Evolutionary conservation across 306 rosid genomes (phyloP), one percentile per base, ranked within the genome.

Genomic region (Trifolium subterraneum): DNA sequence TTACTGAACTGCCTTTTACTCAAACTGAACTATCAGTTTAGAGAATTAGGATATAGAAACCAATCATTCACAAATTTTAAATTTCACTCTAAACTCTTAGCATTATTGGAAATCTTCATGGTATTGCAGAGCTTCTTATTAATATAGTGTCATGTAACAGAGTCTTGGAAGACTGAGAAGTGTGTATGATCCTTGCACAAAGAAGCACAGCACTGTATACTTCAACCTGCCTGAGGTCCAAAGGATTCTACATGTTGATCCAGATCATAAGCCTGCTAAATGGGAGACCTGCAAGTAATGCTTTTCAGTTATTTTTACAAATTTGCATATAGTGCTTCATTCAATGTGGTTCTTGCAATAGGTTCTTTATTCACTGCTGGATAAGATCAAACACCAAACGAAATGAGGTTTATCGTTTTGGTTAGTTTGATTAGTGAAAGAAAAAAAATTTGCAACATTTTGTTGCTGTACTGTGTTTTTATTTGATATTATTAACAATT

Each of bases 121-220:
- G 20, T 15, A 47, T n/a, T 3, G 10, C 52, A 15, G 54, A 47
- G 54, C 7, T 15, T 47, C 54, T 66, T 80, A 67, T 42, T 75
- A 69, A 79, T 76, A 47, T 59, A 12, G 20, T 79, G 68, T 74
- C 56, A 36, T 82, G 62, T 71, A 36, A 29, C 80, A 91, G 97
- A 80, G 23, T 84, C 59, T 83, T 48, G 90, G 93, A 51, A 88
- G 64, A 61, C 70, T 89, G 54, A 65, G 71, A 71, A 61, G 75
- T 67, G 80, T 5, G n/a, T 93, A 91, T 78, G 98, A 93, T 89
- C 98, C 98, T 80, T 93, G 97, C 89, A 89, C 97, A 0, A 89
- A 88, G 86, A 72, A 18, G 54, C 92, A 91, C 76, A 84, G 92
- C 59, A 70, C 59, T 50, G 74, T 64, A 27, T 93, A 89, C 88